These are phyloP conservation scores for Atalantia buxifolia DNA, from an alignment of 345 rosid genomes.

Conservation along the genomic window DNA sequence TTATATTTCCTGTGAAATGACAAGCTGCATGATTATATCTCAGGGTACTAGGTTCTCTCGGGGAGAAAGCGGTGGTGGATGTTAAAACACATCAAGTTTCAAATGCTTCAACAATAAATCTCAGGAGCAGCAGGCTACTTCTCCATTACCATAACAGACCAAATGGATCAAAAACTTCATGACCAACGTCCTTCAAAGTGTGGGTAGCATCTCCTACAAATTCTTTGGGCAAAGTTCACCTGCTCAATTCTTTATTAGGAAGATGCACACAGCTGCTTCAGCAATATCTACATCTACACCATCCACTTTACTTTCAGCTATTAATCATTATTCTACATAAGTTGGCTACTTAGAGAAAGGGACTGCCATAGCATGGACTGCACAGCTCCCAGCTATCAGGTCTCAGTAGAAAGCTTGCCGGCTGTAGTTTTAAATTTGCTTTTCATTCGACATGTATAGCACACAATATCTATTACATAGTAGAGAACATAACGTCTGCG, in stretches of 20 bases:
- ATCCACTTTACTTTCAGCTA: slow-evolving; percentile 12
- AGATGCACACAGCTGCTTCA: slow-evolving; percentile 6
- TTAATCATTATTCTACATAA: slow-evolving; percentile 14
- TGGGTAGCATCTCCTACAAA: slow-evolving; percentile 8
- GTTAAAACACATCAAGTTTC: slow-evolving; percentile 13
- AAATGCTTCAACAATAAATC: slow-evolving; percentile 24
- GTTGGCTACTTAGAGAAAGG: slow-evolving; percentile 1
- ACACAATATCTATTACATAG: slow-evolving; percentile 15
- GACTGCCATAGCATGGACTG: slow-evolving; percentile 5
- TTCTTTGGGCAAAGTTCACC: neutral
- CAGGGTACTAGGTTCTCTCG: slow-evolving; percentile 20
- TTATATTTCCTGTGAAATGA: slow-evolving; percentile 17
- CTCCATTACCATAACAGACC: slow-evolving; percentile 8
- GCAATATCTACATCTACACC: slow-evolving; percentile 11
- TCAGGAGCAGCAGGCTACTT: slow-evolving; percentile 12
- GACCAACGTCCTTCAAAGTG: slow-evolving; percentile 4
- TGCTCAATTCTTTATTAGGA: slow-evolving; percentile 8
- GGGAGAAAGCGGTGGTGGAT: slow-evolving; percentile 15
- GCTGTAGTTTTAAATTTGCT: slow-evolving; percentile 11
- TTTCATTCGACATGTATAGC: slow-evolving; percentile 25
- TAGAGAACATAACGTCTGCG: slow-evolving; percentile 3
- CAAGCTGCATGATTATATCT: slow-evolving; percentile 26
- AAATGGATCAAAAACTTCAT: slow-evolving; percentile 16
- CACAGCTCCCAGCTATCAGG: neutral
- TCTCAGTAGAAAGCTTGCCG: slow-evolving; percentile 1